Base-by-base conservation (phyloP, 202 grass and related monocot genomes). In the Cymbopogon flexuosus region DNA sequence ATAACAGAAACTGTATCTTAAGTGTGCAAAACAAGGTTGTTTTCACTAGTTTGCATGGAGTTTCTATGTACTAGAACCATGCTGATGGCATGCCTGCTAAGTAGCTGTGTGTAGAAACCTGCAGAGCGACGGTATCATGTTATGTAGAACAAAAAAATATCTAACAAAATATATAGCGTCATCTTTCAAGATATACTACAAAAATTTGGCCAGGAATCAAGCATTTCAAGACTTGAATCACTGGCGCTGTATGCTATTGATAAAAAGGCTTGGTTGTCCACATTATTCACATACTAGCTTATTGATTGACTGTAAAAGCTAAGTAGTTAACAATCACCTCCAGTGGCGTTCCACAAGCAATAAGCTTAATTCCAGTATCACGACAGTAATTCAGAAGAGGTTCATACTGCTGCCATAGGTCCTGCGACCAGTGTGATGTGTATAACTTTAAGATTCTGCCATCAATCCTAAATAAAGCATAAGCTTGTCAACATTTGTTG, bases 361-460 rank as follows among this genome's bases (percentile, higher is more conserved):
- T 72, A 90, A 94, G 83, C 75, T 89, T 94, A 52, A 97, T 88
- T 80, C 86, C 81, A 80, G 79, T 90, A 78, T 94, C 85, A 72
- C 19, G 75, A 47, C 89, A 97, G 40, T 90, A 97, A 76, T 94
- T 94, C 29, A 97, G 81, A 87, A 97, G 89, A 85, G 94, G 94
- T 85, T 92, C 94, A 43, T 92, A 97, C 75, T 97, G 89, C 84
- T 97, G 75, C 94, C 94, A 97, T 39, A 76, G 75, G 43, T 90
- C 80, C 81, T 85, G 62, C 58, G 94, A 84, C 94, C 94, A 97
- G 84, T 97, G 89, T 40, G 76, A 86, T 12, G 88, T 92, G 37
- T 92, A 94, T 30, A 74, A 72, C 87, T 85, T 97, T 68, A 97
- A 78, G 62, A 61, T 86, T 78, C 30, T 72, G 2, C 94, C 91